Percentiles rank a stretch among this genome's conserved stretches.
Evolutionary conservation across 257 asterid genomes (phyloP).

Genomic region (Voacanga thouarsii): DNA sequence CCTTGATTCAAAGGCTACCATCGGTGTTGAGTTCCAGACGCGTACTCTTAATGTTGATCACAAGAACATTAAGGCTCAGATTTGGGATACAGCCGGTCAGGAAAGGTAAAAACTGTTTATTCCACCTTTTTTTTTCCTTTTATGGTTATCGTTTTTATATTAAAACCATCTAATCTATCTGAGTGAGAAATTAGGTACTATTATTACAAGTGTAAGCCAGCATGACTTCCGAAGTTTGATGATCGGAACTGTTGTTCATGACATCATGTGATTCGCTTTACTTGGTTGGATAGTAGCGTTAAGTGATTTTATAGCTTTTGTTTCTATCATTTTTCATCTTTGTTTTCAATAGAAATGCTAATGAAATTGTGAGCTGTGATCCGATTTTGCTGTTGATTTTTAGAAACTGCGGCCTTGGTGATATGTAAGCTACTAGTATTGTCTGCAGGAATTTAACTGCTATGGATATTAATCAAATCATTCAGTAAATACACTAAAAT

Average conservation of each 20-base stretch:
- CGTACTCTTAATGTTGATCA: conserved; percentile 59
- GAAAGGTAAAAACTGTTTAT: conserved; percentile 43
- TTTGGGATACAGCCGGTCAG: conserved; percentile 95
- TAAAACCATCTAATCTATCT: neutral
- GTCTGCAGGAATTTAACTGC: neutral
- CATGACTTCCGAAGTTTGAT: neutral
- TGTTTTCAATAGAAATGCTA: neutral
- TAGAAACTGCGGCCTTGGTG: neutral
- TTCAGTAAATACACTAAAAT: neutral
- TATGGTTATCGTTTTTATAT: neutral
- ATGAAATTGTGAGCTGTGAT: neutral
- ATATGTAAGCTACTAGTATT: neutral
- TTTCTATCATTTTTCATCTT: neutral
- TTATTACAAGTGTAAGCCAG: neutral
- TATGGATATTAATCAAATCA: neutral
- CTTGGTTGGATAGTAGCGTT: neutral
- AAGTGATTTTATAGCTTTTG: neutral
- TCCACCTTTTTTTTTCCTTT: neutral
- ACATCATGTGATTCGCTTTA: neutral
- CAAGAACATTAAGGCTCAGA: conserved; percentile 76
- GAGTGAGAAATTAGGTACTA: neutral
- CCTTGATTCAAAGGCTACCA: conserved; percentile 72
- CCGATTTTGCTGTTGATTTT: neutral
- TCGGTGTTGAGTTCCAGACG: conserved; percentile 83
- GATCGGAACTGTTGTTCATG: neutral